Evolutionary conservation across 352 stramenopile genomes (phyloP), one percentile per base, ranked within the genome.

Genomic region (Phytophthora ohioensis): DNA sequence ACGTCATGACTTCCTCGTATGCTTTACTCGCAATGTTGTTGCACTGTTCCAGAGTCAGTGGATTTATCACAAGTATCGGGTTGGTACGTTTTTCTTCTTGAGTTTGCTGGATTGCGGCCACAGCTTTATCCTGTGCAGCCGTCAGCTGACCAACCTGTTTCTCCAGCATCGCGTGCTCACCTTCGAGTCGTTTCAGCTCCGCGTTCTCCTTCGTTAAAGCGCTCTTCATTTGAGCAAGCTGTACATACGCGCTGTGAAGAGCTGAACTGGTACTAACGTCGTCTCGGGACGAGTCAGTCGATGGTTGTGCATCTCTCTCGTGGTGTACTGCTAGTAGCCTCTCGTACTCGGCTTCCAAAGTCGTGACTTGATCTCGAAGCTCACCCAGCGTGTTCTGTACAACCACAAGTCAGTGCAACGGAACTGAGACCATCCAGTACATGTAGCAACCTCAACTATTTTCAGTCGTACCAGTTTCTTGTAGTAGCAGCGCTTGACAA

Each of bases 401-500:
- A 38, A 69, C 11, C 17, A 54, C 12, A 63, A 38, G 41, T 68
- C 8, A 72, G 43, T 60, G 13, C 36, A 51, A 34, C 47, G 17
- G 32, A 49, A 17, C 43, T 42, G 32, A 43, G 49, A 42, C 15
- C 35, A 58, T 35, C 12, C 49, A 43, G 32, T 27, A 41, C 10
- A 2, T 31, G 0, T 9, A 5, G 27, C 11, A 5, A 60, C 36
- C 15, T 17, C 41, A 32, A 39, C 13, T 34, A 5, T 47, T 51
- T 15, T 49, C 32, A 49, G 32, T 78, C 81, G 69, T 78, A 91
- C 84, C 45, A 87, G 61, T 34, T 89, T 88, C 67, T 86, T 85
- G 76, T 92, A 92, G 79, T 92, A 92, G 68, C 81, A 89, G 39
- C 80, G 76, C 61, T 89, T 88, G 75, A 88, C 84, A 48, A 88